Evolutionary conservation across 371 early-diverging fungal species (phyloP).

Genomic region (Dentiscutata heterogama): DNA sequence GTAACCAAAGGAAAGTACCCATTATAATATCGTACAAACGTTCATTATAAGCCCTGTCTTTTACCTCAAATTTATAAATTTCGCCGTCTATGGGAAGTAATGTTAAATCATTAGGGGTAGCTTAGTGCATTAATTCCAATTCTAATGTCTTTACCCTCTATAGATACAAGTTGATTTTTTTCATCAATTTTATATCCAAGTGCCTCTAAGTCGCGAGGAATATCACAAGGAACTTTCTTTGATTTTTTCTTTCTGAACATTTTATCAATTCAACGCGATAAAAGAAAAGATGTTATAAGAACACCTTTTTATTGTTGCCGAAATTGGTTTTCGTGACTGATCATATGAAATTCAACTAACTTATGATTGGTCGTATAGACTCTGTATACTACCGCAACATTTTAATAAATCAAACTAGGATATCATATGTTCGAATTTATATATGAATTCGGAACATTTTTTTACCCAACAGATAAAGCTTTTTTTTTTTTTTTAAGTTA

Average conservation of each 20-base stretch:
- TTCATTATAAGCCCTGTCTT: conserved; percentile 39
- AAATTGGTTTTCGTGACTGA: no score
- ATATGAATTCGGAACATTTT: no score
- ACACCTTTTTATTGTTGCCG: no score
- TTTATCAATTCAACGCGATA: background rate
- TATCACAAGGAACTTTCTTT: background rate
- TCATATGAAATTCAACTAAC: no score
- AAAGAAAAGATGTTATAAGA: no score
- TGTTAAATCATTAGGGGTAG: background rate
- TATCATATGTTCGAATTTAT: no score
- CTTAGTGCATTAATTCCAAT: background rate
- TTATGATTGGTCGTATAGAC: no score
- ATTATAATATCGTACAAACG: conserved; percentile 26
- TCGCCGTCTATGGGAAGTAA: background rate
- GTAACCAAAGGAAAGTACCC: background rate
- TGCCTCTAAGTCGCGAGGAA: conserved; percentile 18
- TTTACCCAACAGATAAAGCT: no score
- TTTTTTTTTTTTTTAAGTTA: no score
- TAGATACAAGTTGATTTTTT: background rate
- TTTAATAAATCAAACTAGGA: no score
- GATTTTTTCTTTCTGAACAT: conserved; percentile 31
- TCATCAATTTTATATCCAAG: conserved; percentile 43
- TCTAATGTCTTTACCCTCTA: conserved; percentile 12
- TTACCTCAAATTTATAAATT: conserved; percentile 25
- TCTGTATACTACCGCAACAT: no score